Conservation (phyloP, 2,329 filamentous ascomycete species). For the Fusarium sp. region DNA sequence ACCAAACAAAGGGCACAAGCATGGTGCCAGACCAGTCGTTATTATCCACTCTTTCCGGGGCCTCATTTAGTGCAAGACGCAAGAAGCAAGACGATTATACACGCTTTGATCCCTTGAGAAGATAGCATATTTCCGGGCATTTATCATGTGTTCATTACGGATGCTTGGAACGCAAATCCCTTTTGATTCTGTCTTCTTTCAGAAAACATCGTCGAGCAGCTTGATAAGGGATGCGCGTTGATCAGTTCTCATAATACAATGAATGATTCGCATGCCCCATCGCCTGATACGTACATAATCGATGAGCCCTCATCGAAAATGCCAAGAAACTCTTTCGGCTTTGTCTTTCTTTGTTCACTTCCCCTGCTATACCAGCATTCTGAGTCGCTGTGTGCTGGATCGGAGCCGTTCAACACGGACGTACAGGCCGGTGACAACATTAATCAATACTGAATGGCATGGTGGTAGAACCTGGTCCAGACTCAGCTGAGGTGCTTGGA, state of each 20-base stretch:
- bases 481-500: slow-evolving; percentile 43
- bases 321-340: slow-evolving; percentile 7
- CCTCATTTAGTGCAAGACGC: not conserved
- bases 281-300: not conserved
- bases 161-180: slow-evolving; percentile 1
- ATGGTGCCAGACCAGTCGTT: not conserved
- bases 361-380: slow-evolving; percentile 1
- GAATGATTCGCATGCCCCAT: not conserved
- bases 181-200: not conserved
- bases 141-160: not conserved
- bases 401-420: slow-evolving; percentile 15
- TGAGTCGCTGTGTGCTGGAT: slow-evolving; percentile 18
- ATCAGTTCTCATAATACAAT: slow-evolving; percentile 3
- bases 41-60: not conserved
- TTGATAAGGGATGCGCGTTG: not conserved
- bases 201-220: not conserved
- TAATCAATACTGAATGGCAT: slow-evolving; percentile 15
- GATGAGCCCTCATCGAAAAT: slow-evolving; percentile 1
- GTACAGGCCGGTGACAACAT: not conserved
- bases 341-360: slow-evolving; percentile 4
- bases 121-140: not conserved
- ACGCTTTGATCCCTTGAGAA: not conserved
- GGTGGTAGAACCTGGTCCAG: slow-evolving; percentile 33
- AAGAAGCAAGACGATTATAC: not conserved
- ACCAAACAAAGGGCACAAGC: not conserved